Evolutionary conservation across 1,284 basidiomycete species (phyloP), one percentile per base, ranked within the genome.

Genomic region (Trichosporon coremiiforme): DNA sequence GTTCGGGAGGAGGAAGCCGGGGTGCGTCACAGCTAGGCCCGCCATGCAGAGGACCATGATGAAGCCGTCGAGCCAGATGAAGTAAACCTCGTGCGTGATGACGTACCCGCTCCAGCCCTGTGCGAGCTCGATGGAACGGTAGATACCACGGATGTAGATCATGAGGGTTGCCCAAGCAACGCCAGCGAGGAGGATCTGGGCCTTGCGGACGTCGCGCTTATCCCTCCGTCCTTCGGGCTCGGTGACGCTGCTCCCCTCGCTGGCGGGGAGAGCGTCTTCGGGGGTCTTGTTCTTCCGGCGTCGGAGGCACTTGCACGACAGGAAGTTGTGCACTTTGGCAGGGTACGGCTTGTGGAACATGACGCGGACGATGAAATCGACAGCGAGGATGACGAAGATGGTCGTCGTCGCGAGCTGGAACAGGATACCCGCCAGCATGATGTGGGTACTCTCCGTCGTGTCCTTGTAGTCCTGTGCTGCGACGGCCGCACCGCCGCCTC

Each of bases 401-500:
- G 74, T 69, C 73, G 80, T 83, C 45, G 76, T 71, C 50, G 75
- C 73, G 31, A 83, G 75, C 66, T 84, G 82, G 73, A 83, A 77
- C 71, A 80, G 74, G 75, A 84, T 84, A 67, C 82, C 82, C 2
- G 76, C 79, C n/a, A 84, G 79, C 81, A 83, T 77, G 68, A 77
- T 72, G 31, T 70, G 68, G 9, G 76, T 77, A 38, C 65, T 69
- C 13, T 38, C 47, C 12, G 66, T 69, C 2, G 76, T 77, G 69
- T 70, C 62, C 33, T 68, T 66, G 22, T 69, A 70, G 33, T 71
- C 68, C 55, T 75, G 45, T 5, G 76, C 76, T 17, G 71, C 65
- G 9, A 73, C 68, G 0, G 78, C 78, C 1, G 81, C 81, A 55
- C 79, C 75, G 1, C 81, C 84, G 13, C 84, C 85, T 2, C 85